Percentiles rank a stretch among this genome's conserved stretches.
These are phyloP conservation scores for Fistulifera pelliculosa DNA, from an alignment of 108 stramenopile species.

Conservation along the genomic window DNA sequence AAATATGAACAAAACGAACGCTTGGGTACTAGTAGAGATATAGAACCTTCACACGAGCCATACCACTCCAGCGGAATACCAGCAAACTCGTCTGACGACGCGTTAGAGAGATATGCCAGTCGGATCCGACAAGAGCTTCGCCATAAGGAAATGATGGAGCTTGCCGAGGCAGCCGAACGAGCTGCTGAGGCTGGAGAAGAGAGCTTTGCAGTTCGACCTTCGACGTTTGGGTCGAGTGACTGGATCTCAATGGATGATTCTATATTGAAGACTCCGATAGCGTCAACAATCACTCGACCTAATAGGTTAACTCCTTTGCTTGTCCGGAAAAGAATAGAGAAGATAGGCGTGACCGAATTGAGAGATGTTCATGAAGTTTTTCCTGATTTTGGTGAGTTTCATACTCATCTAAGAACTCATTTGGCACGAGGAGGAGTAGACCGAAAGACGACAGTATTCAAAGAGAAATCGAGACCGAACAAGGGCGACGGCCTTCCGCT, in stretches of 20 bases:
- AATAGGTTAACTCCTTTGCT: neutral
- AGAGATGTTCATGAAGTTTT: constrained; percentile 6
- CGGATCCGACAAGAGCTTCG: constrained; percentile 24
- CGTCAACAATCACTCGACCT: neutral
- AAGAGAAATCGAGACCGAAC: too few relatives aligned
- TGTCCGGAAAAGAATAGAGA: neutral
- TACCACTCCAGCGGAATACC: too few relatives aligned
- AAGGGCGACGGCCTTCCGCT: too few relatives aligned
- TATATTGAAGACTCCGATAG: constrained; percentile 2
- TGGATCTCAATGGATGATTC: constrained; percentile 2
- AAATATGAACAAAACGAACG: too few relatives aligned
- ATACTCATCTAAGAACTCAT: constrained; percentile 5
- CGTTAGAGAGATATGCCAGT: constrained; percentile 19
- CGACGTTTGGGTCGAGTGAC: constrained; percentile 16
- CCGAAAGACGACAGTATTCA: too few relatives aligned
- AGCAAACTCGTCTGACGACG: constrained; percentile 7
- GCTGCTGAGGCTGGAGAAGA: constrained; percentile 29
- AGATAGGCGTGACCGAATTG: neutral
- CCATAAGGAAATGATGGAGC: constrained; percentile 21
- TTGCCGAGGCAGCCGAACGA: constrained; percentile 28
- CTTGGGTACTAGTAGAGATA: too few relatives aligned
- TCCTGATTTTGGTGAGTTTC: constrained; percentile 3
- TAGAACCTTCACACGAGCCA: too few relatives aligned
- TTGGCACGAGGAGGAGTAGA: constrained; percentile 3
- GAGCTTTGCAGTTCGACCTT: constrained; percentile 22